phyloP scores from a whole-genome alignment of 345 rosid genomes.

The Euphorbia tirucalli region DNA sequence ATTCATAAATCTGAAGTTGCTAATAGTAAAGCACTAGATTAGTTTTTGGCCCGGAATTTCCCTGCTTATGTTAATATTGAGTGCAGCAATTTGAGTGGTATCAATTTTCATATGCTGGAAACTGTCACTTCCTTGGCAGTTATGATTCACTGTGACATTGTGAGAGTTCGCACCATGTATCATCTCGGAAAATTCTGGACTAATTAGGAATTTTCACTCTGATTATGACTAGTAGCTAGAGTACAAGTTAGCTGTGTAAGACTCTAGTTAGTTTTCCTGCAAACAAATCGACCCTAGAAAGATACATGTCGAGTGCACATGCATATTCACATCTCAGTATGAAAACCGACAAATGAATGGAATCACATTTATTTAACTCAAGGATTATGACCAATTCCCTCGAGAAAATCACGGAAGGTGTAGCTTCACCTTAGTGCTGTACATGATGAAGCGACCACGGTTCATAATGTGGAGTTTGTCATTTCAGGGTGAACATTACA shows the following conservation, averaged over 20 bases:
- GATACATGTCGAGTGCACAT: not conserved
- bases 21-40: no score
- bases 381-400: not conserved
- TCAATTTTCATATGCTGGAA: no score
- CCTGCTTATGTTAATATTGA: no score
- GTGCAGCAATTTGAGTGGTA: no score
- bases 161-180: no score
- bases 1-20: no score
- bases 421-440: not conserved
- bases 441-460: not conserved
- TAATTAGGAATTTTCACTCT: no score
- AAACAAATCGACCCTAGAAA: not conserved
- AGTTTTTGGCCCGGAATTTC: no score
- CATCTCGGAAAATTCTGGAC: no score
- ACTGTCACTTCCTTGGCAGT: no score
- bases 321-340: not conserved
- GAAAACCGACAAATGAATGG: not conserved
- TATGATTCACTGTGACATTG: no score
- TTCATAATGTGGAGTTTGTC: constrained; percentile 14
- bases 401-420: not conserved
- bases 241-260: not conserved
- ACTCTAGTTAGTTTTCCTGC: not conserved
- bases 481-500: constrained; percentile 65
- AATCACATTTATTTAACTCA: not conserved
- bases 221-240: no score